A percentile compares a stretch with the other conserved stretches of the same genome.
Conservation (phyloP, 352 stramenopile species). For the Phytophthora hybrid region DNA sequence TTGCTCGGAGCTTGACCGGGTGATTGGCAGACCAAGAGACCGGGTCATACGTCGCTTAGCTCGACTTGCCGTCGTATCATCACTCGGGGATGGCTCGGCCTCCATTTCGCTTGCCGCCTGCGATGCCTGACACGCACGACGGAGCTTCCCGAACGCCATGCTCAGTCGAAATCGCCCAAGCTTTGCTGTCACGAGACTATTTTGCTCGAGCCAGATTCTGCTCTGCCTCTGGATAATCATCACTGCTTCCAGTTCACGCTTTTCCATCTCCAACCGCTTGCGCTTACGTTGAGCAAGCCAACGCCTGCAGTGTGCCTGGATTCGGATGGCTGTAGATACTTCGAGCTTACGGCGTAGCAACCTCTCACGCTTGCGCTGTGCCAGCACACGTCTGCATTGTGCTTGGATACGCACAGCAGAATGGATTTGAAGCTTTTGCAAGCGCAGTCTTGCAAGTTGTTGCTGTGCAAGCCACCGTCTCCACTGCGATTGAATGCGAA, state of each 20-base stretch:
- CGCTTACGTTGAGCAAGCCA: constrained; percentile 34
- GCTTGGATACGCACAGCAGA: constrained; percentile 29
- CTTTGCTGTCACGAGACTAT: constrained; percentile 20
- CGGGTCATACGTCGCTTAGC: constrained; percentile 13
- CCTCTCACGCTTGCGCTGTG: constrained; percentile 8
- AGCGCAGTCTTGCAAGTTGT: background rate
- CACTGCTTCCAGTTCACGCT: constrained; percentile 28
- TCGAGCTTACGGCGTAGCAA: constrained; percentile 20
- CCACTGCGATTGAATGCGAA: constrained; percentile 35
- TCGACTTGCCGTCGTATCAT: constrained; percentile 27
- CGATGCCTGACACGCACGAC: constrained; percentile 31
- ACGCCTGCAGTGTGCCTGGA: constrained; percentile 43
- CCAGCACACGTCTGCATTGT: constrained; percentile 22
- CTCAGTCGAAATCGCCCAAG: constrained; percentile 45
- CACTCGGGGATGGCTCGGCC: constrained; percentile 41
- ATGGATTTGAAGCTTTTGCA: background rate
- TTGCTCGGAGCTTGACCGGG: constrained; percentile 41
- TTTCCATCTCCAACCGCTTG: constrained; percentile 27
- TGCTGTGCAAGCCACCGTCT: constrained; percentile 21
- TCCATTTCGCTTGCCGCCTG: constrained; percentile 38
- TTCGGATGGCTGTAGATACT: constrained; percentile 29
- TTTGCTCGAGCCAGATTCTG: constrained; percentile 39
- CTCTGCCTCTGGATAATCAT: constrained; percentile 37
- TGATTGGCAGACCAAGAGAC: constrained; percentile 12
- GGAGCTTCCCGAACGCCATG: constrained; percentile 47